Conservation (phyloP, 2,329 filamentous ascomycete genomes). For the Ophiocordyceps polyrhachis-furcata region DNA sequence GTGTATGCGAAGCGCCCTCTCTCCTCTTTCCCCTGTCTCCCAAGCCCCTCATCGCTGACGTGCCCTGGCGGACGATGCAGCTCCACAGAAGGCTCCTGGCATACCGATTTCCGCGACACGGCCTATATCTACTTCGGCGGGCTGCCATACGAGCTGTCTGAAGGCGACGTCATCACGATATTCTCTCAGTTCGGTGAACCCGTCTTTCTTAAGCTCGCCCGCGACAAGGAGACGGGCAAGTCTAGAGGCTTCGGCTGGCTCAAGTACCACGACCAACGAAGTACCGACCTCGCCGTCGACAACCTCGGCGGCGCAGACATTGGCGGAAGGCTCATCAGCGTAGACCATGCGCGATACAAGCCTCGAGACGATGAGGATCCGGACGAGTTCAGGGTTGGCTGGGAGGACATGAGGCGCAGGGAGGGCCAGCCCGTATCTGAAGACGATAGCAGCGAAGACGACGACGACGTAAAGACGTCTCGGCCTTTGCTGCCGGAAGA, state of each 20-base stretch:
- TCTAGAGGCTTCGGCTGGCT: conserved; percentile 89
- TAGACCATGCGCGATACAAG: conserved; percentile 91
- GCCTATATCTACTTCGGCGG: conserved; percentile 95
- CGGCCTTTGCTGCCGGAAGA: conserved; percentile 60
- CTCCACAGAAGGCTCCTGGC: conserved; percentile 78
- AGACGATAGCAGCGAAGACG: conserved; percentile 27
- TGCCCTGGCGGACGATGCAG: conserved; percentile 23
- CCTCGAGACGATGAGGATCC: conserved; percentile 58
- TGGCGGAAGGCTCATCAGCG: conserved; percentile 59
- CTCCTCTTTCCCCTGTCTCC: background rate
- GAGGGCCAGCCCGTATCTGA: conserved; percentile 26
- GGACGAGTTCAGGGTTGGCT: conserved; percentile 38
- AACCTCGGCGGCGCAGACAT: conserved; percentile 80
- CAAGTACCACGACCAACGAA: conserved; percentile 96
- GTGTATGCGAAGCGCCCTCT: conserved; percentile 30
- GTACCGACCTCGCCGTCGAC: conserved; percentile 88
- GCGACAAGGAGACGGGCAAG: conserved; percentile 93
- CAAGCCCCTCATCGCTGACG: background rate
- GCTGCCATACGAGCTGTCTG: conserved; percentile 76
- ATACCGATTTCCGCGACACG: conserved; percentile 92
- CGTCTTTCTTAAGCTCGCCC: conserved; percentile 75
- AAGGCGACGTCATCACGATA: conserved; percentile 89
- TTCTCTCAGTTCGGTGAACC: conserved; percentile 97
- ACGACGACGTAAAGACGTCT: conserved; percentile 10
- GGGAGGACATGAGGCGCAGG: conserved; percentile 37